phyloP scores from a whole-genome alignment of 352 stramenopile genomes.

The Pythium aristosporum region DNA sequence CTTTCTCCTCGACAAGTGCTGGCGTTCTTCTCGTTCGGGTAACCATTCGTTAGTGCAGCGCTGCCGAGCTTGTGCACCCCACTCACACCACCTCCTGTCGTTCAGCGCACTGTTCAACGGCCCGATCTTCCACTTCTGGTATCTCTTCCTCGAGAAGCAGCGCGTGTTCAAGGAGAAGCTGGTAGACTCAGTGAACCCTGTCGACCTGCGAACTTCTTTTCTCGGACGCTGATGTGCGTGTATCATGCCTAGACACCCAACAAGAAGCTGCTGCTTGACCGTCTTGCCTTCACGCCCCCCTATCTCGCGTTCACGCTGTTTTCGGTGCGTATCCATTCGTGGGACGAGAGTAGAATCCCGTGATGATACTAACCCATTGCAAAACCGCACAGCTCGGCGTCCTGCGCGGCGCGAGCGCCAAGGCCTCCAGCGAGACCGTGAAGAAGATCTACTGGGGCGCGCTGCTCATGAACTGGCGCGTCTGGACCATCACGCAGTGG shows the following conservation, averaged over 20 bases:
- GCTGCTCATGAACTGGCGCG: conserved; percentile 20
- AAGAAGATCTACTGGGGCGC: conserved; percentile 21
- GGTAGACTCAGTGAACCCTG: conserved; percentile 24
- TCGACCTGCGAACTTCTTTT: too few relatives aligned
- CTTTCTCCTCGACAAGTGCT: conserved; percentile 65
- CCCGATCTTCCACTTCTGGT: conserved; percentile 70
- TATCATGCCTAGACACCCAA: too few relatives aligned
- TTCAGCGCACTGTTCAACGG: conserved; percentile 51
- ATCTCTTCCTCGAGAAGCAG: conserved; percentile 64
- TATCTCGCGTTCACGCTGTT: conserved; percentile 73
- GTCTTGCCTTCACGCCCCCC: conserved; percentile 62
- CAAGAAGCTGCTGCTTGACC: conserved; percentile 72
- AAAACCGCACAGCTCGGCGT: conserved; percentile 4
- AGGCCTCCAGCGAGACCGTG: conserved; percentile 11
- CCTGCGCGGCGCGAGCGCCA: conserved; percentile 6
- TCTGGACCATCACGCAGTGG: conserved; percentile 20
- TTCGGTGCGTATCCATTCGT: conserved; percentile 31
- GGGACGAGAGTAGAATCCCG: not conserved
- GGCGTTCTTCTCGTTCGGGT: conserved; percentile 74
- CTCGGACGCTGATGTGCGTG: not conserved
- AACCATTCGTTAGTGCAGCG: not conserved
- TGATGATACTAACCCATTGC: not conserved
- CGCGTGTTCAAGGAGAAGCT: conserved; percentile 61
- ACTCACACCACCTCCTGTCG: too few relatives aligned
- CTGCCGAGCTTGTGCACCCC: too few relatives aligned